Conservation (phyloP, 441 rosid species). For the Cnidoscolus chayamansa region DNA sequence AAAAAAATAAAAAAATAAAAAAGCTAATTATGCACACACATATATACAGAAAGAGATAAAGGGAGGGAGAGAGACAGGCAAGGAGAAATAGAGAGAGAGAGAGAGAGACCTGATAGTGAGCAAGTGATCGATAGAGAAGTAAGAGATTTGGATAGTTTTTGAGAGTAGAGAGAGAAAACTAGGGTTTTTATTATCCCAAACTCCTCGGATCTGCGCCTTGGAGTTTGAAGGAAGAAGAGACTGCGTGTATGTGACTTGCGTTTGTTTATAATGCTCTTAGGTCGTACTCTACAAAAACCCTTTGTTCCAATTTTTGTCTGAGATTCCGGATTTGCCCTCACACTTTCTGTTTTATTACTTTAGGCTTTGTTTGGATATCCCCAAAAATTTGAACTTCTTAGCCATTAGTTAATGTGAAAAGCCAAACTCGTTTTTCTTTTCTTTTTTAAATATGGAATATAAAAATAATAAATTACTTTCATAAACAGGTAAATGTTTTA, state of each 20-base stretch:
- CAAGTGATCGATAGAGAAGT: constrained; percentile 3
- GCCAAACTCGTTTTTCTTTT: no score
- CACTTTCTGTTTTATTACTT: neutral
- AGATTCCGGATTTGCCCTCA: constrained; percentile 13
- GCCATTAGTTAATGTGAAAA: no score
- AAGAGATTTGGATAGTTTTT: neutral
- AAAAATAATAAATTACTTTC: no score
- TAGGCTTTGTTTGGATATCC: neutral
- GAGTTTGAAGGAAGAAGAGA: constrained; percentile 41
- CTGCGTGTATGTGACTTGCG: neutral
- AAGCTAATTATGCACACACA: neutral
- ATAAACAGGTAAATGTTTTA: no score
- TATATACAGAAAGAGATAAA: no score
- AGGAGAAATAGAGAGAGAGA: neutral
- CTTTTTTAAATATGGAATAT: no score
- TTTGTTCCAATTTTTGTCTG: neutral
- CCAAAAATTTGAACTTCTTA: neutral
- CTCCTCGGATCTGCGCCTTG: constrained; percentile 94
- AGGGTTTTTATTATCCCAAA: constrained; percentile 45
- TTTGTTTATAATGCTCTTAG: constrained; percentile 18
- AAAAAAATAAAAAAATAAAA: no score
- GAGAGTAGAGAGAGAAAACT: constrained; percentile 20
- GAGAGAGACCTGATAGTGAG: constrained; percentile 37
- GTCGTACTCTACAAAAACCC: constrained; percentile 19
- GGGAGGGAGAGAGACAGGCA: neutral